Conservation (phyloP, 257 asterid species). For the Solanum sitiens region DNA sequence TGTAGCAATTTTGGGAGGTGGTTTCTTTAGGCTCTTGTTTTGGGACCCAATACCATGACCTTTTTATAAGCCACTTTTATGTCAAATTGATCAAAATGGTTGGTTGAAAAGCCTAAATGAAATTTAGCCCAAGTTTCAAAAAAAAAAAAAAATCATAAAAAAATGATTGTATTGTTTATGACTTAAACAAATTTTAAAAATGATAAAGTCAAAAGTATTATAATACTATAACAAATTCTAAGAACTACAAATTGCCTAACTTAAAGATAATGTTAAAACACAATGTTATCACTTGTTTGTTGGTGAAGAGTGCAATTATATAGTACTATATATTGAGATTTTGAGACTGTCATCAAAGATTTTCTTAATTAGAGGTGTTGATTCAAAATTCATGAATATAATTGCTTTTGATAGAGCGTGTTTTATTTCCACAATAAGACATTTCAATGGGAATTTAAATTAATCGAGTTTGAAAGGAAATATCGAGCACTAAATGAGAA, state of each 20-base stretch:
- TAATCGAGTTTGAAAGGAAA: neutral
- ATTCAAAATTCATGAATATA: neutral
- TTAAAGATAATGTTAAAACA: neutral
- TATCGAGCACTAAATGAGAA: neutral
- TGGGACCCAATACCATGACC: neutral
- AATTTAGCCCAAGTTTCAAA: too few species aligned
- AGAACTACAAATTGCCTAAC: neutral
- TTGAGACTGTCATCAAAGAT: neutral
- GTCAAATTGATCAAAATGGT: neutral
- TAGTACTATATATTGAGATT: neutral
- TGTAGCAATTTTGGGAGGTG: neutral
- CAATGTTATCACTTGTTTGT: neutral
- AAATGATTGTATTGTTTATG: neutral
- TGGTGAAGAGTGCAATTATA: neutral
- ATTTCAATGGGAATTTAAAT: neutral
- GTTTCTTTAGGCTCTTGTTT: neutral
- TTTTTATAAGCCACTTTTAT: neutral
- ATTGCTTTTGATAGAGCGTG: neutral
- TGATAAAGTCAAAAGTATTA: neutral
- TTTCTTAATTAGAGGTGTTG: neutral
- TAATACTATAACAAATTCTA: neutral
- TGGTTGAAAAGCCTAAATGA: neutral
- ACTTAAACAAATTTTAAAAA: neutral
- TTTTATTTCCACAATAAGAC: neutral
- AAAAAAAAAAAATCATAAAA: neutral